These are phyloP conservation scores for Apocynum venetum DNA, from an alignment of 257 asterid genomes.

Conservation along the genomic window DNA sequence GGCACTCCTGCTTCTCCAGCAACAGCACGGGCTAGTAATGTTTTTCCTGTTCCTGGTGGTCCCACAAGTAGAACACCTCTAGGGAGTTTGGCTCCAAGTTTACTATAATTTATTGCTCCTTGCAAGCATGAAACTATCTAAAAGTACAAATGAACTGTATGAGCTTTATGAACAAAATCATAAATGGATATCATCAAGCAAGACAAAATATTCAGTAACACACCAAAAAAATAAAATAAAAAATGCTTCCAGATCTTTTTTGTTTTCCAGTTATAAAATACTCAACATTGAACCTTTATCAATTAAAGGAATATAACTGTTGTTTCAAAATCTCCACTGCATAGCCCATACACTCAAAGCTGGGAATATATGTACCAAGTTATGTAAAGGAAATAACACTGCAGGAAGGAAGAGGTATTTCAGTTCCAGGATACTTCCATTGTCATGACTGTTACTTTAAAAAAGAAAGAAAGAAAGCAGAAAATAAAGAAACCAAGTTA, in stretches of 20 bases:
- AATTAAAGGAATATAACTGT: neutral
- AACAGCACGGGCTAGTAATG: conserved; percentile 94
- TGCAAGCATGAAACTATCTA: conserved; percentile 86
- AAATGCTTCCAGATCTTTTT: neutral
- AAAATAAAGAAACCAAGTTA: neutral
- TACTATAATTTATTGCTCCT: conserved; percentile 83
- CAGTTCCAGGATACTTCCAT: neutral
- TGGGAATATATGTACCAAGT: neutral
- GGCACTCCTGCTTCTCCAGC: conserved; percentile 99
- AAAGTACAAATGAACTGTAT: neutral
- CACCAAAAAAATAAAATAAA: neutral
- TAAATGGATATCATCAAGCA: neutral
- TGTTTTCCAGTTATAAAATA: neutral
- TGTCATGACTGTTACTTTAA: neutral
- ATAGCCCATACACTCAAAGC: neutral
- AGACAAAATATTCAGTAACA: neutral
- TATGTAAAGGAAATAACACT: neutral
- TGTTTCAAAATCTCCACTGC: neutral
- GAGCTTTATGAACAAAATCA: neutral
- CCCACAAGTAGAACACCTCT: conserved; percentile 96
- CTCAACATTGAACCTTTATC: neutral
- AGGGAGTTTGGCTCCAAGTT: conserved; percentile 93
- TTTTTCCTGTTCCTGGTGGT: conserved; percentile 97
- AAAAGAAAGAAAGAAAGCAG: neutral
- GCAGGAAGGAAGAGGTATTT: neutral